Evolutionary conservation across 75 land plant species (phyloP), one percentile per base, ranked within the genome.

Genomic region (Pinus tabuliformis): DNA sequence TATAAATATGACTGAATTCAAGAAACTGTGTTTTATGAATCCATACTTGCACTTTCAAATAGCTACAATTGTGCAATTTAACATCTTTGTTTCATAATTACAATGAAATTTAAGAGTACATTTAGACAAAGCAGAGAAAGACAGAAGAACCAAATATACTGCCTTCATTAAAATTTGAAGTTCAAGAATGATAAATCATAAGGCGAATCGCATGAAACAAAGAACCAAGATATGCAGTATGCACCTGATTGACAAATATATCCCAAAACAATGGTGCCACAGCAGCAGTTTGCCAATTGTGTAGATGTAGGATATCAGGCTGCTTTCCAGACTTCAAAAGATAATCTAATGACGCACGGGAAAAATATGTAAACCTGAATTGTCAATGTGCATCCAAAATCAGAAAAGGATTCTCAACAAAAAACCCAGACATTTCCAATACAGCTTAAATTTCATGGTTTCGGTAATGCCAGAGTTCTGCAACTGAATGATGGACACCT

Each of bases 241-340:
- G 57, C 68, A 91, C 93, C 86, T 91, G 85, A 59, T 90, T 66
- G 16, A 79, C 91, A 85, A 84, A 91, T 26, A 85, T 73, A 65
- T 91, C 93, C 93, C 93, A 91, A 81, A 91, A 91, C 80, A 91
- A 79, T 45, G 93, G 93, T 58, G 89, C 93, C 63, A 89, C 86
- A 57, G 86, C 73, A 70, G 93, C 84, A 71, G 93, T 87, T 66
- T 91, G 83, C 93, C 93, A 91, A 63, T 91, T 87, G 79, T 91
- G 93, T 61, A 91, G 81, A 81, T 91, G 93, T 39, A 91, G 68
- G 45, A 91, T 82, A 83, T 91, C 93, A 58, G 93, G 89, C 76
- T 83, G 83, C 85, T 91, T 91, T 73, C 91, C 91, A 56, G 89
- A 82, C 76, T 85, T 91, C 58, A 87, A 63, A 33, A 91, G 79